Conservation (phyloP, 169 alveolate species). For the Cryptosporidium viatorum region DNA sequence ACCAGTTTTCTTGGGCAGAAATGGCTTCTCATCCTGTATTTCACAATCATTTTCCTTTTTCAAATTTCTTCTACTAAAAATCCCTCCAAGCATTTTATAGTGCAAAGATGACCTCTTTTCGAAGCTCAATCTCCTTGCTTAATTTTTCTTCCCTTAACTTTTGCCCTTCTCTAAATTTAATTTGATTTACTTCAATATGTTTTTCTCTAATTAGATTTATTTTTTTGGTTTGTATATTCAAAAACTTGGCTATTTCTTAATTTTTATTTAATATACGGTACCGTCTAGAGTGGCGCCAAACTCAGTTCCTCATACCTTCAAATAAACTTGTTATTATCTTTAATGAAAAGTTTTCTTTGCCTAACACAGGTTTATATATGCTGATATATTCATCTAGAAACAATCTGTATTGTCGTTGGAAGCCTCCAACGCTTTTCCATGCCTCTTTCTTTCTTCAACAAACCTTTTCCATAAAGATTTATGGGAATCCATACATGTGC, state of each 20-base stretch:
- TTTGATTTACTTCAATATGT: background rate
- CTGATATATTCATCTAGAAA: background rate
- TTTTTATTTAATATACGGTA: constrained; percentile 6
- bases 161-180: background rate
- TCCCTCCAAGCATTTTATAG: constrained; percentile 15
- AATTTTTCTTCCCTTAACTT: background rate
- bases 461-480: background rate
- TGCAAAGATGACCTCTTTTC: background rate
- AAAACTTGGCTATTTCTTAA: background rate
- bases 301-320: background rate
- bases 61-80: background rate
- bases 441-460: background rate
- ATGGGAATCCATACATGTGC: background rate
- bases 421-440: background rate
- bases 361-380: background rate
- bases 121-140: background rate
- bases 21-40: background rate
- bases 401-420: background rate
- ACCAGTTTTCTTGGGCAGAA: background rate
- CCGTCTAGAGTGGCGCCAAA: constrained; percentile 29
- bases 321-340: background rate
- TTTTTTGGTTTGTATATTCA: background rate
- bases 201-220: background rate
- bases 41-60: background rate
- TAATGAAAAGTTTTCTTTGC: background rate